Base-by-base conservation (phyloP, 83 land plant species). In the Larix sibirica region DNA sequence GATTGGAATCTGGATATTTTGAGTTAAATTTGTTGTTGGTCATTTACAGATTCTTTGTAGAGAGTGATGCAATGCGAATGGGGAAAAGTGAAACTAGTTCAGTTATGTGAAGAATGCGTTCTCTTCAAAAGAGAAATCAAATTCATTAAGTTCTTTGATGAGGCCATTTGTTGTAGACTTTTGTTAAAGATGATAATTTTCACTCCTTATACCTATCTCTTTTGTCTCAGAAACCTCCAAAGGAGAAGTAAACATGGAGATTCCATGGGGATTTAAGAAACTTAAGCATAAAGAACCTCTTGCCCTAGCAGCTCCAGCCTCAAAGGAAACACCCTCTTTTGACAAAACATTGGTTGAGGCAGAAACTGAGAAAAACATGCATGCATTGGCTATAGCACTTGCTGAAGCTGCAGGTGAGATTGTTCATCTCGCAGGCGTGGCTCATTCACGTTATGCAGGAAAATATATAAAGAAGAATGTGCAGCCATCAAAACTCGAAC, bases 321-420 rank as follows among this genome's bases (percentile, higher is more conserved):
- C 75, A 26, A 75, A 18, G 42, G 67, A 67, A 70, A 33, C 81
- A 56, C 59, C 73, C 73, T 40, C 86, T 80, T 2, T n/a, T 83
- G 88, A 88, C 76, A 69, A 80, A 14, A 83, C 87, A 62, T 77
- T 89, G 64, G 86, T 63, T 81, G 89, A 87, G 62, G 93, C 85
- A 3, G 92, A 84, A 66, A 75, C 84, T 70, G 92, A 94, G 69
- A 90, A 92, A 67, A 90, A 80, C 89, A 85, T 87, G 75, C 93
- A 94, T 81, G 93, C 93, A 17, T 87, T 90, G 62, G 88, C 96
- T 65, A 90, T 92, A 69, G 95, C 95, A 23, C 60, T 90, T 68
- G 96, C 95, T 54, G 88, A 93, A 59, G 95, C 96, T 21, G 97
- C 94, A 83, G 97, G 89, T 10, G 96, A 92, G 70, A 92, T 93